Conservation (phyloP, 257 asterid species). For the Mitragyna speciosa region DNA sequence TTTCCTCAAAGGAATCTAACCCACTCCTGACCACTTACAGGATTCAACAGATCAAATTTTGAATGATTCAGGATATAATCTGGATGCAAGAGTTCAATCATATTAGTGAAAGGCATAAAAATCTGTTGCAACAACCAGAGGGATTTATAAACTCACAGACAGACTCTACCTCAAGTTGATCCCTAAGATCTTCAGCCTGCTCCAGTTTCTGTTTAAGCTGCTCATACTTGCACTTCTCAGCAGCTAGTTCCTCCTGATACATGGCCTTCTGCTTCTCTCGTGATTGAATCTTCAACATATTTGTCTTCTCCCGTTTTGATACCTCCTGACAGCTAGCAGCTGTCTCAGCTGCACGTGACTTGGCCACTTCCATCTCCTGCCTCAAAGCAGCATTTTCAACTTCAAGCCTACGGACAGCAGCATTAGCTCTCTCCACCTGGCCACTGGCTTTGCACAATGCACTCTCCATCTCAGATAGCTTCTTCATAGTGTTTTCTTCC, state of each 20-base stretch:
- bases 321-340: slow-evolving; percentile 80
- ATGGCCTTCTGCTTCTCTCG: slow-evolving; percentile 86
- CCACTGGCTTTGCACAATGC: slow-evolving; percentile 80
- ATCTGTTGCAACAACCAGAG: neutral
- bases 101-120: slow-evolving; percentile 8
- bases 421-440: slow-evolving; percentile 77
- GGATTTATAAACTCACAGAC: neutral
- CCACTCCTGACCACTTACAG: neutral
- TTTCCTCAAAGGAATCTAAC: slow-evolving; percentile 4
- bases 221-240: slow-evolving; percentile 48
- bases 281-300: slow-evolving; percentile 61
- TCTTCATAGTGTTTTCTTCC: slow-evolving; percentile 77
- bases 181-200: slow-evolving; percentile 53
- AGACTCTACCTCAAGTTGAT: slow-evolving; percentile 75
- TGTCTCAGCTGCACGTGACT: slow-evolving; percentile 63
- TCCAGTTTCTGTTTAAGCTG: slow-evolving; percentile 56
- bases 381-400: slow-evolving; percentile 62
- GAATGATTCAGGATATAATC: slow-evolving; percentile 11
- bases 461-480: slow-evolving; percentile 81
- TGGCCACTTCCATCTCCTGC: slow-evolving; percentile 86
- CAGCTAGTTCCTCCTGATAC: slow-evolving; percentile 73
- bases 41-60: neutral
- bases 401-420: slow-evolving; percentile 74
- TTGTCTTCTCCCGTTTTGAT: slow-evolving; percentile 71
- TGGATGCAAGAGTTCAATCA: slow-evolving; percentile 1